phyloP scores from a whole-genome alignment of 1,284 basidiomycete species.

The Sparassis latifolia region DNA sequence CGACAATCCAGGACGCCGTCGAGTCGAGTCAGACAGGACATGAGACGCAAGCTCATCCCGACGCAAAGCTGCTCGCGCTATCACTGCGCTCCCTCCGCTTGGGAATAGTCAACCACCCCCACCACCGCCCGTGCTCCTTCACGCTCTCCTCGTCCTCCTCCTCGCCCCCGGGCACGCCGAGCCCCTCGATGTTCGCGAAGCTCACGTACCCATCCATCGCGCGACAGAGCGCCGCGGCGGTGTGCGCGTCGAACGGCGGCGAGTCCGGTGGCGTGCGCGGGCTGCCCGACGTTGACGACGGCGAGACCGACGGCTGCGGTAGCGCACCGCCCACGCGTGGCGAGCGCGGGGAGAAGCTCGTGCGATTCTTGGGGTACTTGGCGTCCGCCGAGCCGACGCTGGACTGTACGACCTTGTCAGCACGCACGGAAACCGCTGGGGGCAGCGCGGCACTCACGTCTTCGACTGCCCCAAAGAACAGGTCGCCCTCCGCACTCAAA shows the following conservation, averaged over 20 bases:
- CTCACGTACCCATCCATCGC: constrained; percentile 60
- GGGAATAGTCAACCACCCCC: constrained; percentile 17
- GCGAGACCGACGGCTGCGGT: constrained; percentile 9
- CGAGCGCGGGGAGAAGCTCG: constrained; percentile 12
- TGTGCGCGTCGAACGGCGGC: constrained; percentile 53
- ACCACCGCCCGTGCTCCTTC: constrained; percentile 16
- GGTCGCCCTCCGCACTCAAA: constrained; percentile 24
- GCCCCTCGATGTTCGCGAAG: constrained; percentile 62
- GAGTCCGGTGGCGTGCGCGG: constrained; percentile 25
- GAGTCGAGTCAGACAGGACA: background rate
- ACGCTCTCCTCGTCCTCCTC: constrained; percentile 26
- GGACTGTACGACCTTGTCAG: constrained; percentile 14
- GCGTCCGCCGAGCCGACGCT: constrained; percentile 17
- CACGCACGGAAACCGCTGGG: background rate
- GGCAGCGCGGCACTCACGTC: constrained; percentile 17
- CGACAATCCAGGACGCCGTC: background rate
- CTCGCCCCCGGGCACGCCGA: constrained; percentile 51
- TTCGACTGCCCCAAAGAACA: constrained; percentile 21
- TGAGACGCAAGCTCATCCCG: constrained; percentile 9
- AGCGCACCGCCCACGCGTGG: constrained; percentile 12
- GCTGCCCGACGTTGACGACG: constrained; percentile 8
- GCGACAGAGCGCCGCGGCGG: constrained; percentile 49
- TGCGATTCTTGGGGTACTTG: constrained; percentile 4
- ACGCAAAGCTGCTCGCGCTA: constrained; percentile 12
- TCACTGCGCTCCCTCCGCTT: constrained; percentile 14